These are phyloP conservation scores for Dendrobium officinale DNA, from an alignment of 106 monocot species.

Conservation along the genomic window DNA sequence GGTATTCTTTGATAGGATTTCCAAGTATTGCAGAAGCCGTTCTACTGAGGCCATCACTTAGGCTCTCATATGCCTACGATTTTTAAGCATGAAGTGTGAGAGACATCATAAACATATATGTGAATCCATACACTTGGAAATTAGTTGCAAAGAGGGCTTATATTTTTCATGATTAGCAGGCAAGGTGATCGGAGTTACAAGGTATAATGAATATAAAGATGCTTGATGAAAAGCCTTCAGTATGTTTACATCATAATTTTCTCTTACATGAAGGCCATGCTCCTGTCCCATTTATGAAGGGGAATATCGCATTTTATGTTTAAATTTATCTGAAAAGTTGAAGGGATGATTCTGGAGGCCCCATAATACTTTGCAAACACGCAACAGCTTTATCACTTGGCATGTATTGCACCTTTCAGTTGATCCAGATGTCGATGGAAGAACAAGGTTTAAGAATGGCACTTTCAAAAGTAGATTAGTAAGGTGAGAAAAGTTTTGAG, in stretches of 20 bases:
- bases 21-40: slow-evolving; percentile 70
- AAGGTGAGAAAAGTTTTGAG: too few species aligned
- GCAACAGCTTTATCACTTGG: not conserved
- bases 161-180: too few species aligned
- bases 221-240: not conserved
- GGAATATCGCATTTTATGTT: not conserved
- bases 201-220: not conserved
- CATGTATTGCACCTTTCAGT: not conserved
- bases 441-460: not conserved
- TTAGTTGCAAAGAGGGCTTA: too few species aligned
- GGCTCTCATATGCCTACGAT: slow-evolving; percentile 79
- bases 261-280: not conserved
- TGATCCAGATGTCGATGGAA: not conserved
- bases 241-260: not conserved
- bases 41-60: slow-evolving; percentile 76
- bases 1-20: slow-evolving; percentile 73
- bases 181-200: too few species aligned
- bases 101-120: not conserved
- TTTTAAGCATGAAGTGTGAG: not conserved
- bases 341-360: not conserved
- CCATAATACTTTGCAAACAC: too few species aligned
- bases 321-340: not conserved
- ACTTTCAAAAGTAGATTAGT: too few species aligned
- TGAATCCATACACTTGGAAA: too few species aligned
- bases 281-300: not conserved